These are phyloP conservation scores for Fraxinus albicans DNA, from an alignment of 305 asterid genomes.

Conservation along the genomic window DNA sequence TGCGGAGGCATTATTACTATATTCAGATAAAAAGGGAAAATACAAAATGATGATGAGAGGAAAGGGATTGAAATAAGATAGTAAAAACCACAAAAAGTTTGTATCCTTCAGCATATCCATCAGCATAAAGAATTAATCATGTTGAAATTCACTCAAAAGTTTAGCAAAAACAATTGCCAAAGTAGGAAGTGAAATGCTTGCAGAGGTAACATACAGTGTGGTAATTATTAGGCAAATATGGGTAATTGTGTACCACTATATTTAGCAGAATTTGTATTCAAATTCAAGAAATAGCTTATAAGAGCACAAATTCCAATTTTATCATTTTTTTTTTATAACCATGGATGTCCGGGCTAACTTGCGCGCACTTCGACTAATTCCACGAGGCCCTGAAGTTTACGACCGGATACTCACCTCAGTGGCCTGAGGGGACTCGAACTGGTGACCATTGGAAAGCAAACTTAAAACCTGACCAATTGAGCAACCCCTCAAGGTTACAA, in stretches of 20 bases:
- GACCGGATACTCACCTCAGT: too few relatives aligned
- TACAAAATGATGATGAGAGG: background rate
- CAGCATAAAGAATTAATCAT: conserved; percentile 5
- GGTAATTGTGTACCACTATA: background rate
- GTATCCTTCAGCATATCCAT: conserved; percentile 12
- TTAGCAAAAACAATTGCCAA: background rate
- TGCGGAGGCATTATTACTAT: background rate
- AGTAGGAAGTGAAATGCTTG: conserved; percentile 7
- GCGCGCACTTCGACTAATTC: too few relatives aligned
- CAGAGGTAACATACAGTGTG: background rate
- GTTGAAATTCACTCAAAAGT: background rate
- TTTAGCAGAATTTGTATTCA: conserved; percentile 7
- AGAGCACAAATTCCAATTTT: too few relatives aligned
- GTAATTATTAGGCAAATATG: background rate
- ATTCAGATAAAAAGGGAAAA: background rate
- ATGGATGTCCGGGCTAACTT: too few relatives aligned
- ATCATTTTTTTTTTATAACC: too few relatives aligned
- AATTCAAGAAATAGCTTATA: background rate
- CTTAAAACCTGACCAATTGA: too few relatives aligned
- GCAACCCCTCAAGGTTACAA: too few relatives aligned
- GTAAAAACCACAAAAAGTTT: conserved; percentile 1
- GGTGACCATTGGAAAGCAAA: too few relatives aligned
- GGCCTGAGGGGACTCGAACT: too few relatives aligned
- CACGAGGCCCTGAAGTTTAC: too few relatives aligned
- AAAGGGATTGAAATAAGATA: background rate